Evolutionary conservation across 164 flowering plant species (phyloP).

Genomic region (Chimonanthus praecox): DNA sequence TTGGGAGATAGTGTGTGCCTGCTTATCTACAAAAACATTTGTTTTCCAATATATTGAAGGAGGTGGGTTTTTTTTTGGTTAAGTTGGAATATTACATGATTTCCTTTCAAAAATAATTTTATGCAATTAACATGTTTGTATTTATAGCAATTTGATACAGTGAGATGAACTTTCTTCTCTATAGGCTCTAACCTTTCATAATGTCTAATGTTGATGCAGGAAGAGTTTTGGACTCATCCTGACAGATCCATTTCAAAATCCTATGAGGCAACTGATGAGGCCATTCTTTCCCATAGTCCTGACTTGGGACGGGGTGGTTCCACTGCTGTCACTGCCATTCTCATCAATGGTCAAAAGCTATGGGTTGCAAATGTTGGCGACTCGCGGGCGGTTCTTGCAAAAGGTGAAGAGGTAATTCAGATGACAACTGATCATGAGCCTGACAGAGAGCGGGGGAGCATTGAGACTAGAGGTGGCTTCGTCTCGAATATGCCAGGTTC

Average conservation of each 20-base stretch:
- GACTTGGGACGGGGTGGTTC: slow-evolving; percentile 89
- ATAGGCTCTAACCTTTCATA: neutral
- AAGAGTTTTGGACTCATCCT: slow-evolving; percentile 70
- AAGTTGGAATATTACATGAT: neutral
- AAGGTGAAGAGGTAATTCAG: slow-evolving; percentile 51
- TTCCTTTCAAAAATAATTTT: neutral
- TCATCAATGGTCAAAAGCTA: slow-evolving; percentile 48
- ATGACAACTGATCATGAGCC: slow-evolving; percentile 80
- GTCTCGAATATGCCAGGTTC: slow-evolving; percentile 91
- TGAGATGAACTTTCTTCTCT: slow-evolving; percentile 1
- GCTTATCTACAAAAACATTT: slow-evolving; percentile 75
- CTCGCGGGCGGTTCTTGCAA: slow-evolving; percentile 77
- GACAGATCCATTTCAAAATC: slow-evolving; percentile 54
- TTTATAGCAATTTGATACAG: neutral
- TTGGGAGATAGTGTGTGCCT: slow-evolving; percentile 78
- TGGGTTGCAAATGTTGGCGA: slow-evolving; percentile 92
- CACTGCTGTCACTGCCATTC: slow-evolving; percentile 83
- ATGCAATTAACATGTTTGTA: neutral
- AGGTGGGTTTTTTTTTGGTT: slow-evolving; percentile 33
- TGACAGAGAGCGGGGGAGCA: slow-evolving; percentile 67
- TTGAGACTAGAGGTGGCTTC: slow-evolving; percentile 73
- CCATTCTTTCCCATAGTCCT: slow-evolving; percentile 64
- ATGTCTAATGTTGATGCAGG: slow-evolving; percentile 30
- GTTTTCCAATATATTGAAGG: slow-evolving; percentile 64
- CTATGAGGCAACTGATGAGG: slow-evolving; percentile 74